These are phyloP conservation scores for Didymella lethalis DNA, from an alignment of 2,329 filamentous ascomycete species.

Conservation along the genomic window DNA sequence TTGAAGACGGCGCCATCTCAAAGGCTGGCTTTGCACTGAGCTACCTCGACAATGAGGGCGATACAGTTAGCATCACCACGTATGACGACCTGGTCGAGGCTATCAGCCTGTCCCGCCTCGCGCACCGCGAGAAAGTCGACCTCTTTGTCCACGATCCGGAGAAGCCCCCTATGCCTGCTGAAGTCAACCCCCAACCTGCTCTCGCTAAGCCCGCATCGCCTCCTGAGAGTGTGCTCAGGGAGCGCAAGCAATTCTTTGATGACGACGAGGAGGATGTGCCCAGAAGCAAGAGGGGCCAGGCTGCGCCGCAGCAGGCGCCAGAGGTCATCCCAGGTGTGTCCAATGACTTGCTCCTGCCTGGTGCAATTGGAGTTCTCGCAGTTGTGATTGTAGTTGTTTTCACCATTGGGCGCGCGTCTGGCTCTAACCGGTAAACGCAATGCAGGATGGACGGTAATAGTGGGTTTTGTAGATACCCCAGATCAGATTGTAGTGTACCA, in stretches of 20 bases:
- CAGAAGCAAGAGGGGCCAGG: slow-evolving; percentile 52
- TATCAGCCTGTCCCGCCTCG: slow-evolving; percentile 80
- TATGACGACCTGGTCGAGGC: slow-evolving; percentile 93
- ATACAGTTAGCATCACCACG: slow-evolving; percentile 95
- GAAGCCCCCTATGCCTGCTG: slow-evolving; percentile 78
- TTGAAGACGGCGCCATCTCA: slow-evolving; percentile 80
- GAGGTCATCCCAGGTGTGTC: slow-evolving; percentile 90
- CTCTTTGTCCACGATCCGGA: slow-evolving; percentile 95
- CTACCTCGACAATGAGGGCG: slow-evolving; percentile 96
- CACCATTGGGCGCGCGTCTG: slow-evolving; percentile 75
- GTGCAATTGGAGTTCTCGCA: slow-evolving; percentile 92
- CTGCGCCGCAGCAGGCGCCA: slow-evolving; percentile 63
- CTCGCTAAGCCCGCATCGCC: slow-evolving; percentile 61
- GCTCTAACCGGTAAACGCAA: slow-evolving; percentile 54
- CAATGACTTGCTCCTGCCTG: slow-evolving; percentile 91
- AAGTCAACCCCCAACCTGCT: slow-evolving; percentile 66
- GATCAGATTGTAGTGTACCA: slow-evolving; percentile 12
- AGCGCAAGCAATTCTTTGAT: slow-evolving; percentile 59
- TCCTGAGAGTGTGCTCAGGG: slow-evolving; percentile 59
- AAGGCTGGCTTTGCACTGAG: slow-evolving; percentile 86
- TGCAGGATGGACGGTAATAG: neutral
- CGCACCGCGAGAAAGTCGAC: slow-evolving; percentile 89
- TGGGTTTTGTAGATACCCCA: slow-evolving; percentile 9
- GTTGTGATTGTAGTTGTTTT: slow-evolving; percentile 95
- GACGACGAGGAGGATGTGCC: slow-evolving; percentile 63